These are phyloP conservation scores for Penicillium thymicola DNA, from an alignment of 2,329 filamentous ascomycete genomes.

Conservation along the genomic window DNA sequence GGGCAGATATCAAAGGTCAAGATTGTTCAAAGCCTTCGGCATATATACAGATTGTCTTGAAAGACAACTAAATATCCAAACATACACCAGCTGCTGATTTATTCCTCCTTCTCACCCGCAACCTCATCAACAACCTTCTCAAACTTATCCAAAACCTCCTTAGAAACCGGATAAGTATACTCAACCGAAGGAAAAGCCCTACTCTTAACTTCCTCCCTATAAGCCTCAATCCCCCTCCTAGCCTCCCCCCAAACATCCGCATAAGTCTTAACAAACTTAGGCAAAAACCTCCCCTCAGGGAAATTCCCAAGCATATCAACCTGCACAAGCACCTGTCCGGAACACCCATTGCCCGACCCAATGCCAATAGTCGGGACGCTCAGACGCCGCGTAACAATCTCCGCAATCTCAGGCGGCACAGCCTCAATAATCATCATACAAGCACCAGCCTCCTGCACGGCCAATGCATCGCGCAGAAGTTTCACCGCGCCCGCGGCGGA, in stretches of 20 bases:
- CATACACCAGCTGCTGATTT: too few relatives aligned
- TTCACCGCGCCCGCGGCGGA: conserved; percentile 68
- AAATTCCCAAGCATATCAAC: conserved; percentile 93
- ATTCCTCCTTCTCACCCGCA: not conserved
- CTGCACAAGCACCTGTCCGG: conserved; percentile 94
- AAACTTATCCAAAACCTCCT: conserved; percentile 73
- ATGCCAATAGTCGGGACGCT: conserved; percentile 91
- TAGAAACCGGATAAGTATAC: conserved; percentile 82
- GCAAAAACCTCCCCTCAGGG: conserved; percentile 80
- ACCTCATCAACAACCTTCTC: conserved; percentile 45
- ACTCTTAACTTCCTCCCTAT: conserved; percentile 82
- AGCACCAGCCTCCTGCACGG: conserved; percentile 85
- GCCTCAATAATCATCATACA: conserved; percentile 87
- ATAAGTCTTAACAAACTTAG: conserved; percentile 95
- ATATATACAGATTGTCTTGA: not conserved
- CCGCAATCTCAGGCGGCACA: conserved; percentile 78
- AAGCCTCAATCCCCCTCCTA: conserved; percentile 70
- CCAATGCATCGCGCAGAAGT: conserved; percentile 77
- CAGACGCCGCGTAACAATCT: conserved; percentile 73
- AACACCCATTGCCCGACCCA: conserved; percentile 84
- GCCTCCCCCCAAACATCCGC: conserved; percentile 86
- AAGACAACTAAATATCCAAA: not conserved
- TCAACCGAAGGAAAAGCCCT: conserved; percentile 75
- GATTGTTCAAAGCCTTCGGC: not conserved
- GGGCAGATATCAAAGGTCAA: not conserved